A percentile compares a stretch with the other conserved stretches of the same genome.
These are phyloP conservation scores for Gamsiella multidivaricata DNA, from an alignment of 192 early-diverging fungal genomes.

Conservation along the genomic window DNA sequence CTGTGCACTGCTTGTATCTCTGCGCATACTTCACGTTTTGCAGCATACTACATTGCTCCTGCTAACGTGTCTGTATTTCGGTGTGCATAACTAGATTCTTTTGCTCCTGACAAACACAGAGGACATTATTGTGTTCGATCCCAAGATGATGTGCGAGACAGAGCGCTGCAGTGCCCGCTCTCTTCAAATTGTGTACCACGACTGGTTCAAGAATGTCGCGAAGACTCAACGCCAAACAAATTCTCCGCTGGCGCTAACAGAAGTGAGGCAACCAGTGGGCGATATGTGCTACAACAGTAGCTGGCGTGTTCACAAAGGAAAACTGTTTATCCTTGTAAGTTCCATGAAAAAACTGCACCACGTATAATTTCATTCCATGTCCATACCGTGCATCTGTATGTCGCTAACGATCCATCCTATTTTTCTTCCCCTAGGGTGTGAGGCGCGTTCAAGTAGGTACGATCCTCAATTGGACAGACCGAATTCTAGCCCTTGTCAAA, in stretches of 20 bases:
- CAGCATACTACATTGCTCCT: too few relatives aligned
- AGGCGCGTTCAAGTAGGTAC: slow-evolving; percentile 64
- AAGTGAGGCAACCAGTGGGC: slow-evolving; percentile 24
- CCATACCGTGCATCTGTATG: too few relatives aligned
- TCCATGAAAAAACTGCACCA: background rate
- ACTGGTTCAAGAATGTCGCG: slow-evolving; percentile 62
- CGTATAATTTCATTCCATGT: too few relatives aligned
- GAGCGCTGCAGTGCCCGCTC: slow-evolving; percentile 58
- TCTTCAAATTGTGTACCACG: slow-evolving; percentile 68
- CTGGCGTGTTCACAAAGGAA: slow-evolving; percentile 65
- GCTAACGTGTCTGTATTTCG: too few relatives aligned
- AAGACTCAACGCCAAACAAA: slow-evolving; percentile 18
- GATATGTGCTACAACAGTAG: slow-evolving; percentile 68
- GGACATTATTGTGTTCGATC: slow-evolving; percentile 69
- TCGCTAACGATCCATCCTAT: background rate
- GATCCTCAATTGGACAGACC: slow-evolving; percentile 67
- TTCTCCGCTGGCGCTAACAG: background rate
- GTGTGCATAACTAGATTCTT: slow-evolving; percentile 56
- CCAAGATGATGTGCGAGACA: slow-evolving; percentile 61
- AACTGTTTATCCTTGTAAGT: slow-evolving; percentile 67
- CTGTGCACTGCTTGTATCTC: too few relatives aligned
- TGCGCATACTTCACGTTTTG: too few relatives aligned
- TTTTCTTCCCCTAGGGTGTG: slow-evolving; percentile 56
- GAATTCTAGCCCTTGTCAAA: slow-evolving; percentile 64
- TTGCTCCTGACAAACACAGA: slow-evolving; percentile 67